Conservation (phyloP, 768 basidiomycete species). For the Boletus subparvulus region DNA sequence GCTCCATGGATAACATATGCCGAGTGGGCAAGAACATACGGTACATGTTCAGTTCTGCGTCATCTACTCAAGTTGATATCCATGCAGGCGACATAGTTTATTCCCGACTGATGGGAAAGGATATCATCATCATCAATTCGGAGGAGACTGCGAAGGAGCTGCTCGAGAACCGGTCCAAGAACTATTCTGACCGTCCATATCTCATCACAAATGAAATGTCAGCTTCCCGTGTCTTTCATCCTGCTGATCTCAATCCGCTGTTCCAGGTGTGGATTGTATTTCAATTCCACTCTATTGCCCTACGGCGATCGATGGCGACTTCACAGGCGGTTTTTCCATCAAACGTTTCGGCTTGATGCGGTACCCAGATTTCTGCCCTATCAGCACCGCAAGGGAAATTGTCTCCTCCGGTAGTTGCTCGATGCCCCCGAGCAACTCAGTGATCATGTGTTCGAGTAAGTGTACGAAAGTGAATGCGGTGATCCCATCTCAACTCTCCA, state of each 20-base stretch:
- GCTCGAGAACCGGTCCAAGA: slow-evolving; percentile 2
- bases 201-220: neutral
- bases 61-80: no score
- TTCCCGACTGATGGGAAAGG: neutral
- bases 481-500: no score
- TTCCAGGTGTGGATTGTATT: neutral
- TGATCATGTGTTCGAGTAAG: slow-evolving; percentile 8
- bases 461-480: neutral
- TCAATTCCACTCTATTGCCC: neutral
- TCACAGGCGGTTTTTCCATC: slow-evolving; percentile 13
- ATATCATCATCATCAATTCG: slow-evolving; percentile 14
- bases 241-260: neutral
- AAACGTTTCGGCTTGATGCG: neutral
- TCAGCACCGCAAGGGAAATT: slow-evolving; percentile 1
- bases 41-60: no score
- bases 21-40: no score
- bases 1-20: no score
- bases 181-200: slow-evolving; percentile 9
- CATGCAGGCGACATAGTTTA: slow-evolving; percentile 4
- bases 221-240: neutral
- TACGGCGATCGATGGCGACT: slow-evolving; percentile 13
- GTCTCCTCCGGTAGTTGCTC: slow-evolving; percentile 2
- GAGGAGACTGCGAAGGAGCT: slow-evolving; percentile 3
- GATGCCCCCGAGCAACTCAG: neutral
- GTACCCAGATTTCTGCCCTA: neutral